Percentiles rank a stretch among this genome's conserved stretches.
Evolutionary conservation across 2,329 filamentous ascomycete genomes (phyloP).

Genomic region (Chaetomiaceae sp.): DNA sequence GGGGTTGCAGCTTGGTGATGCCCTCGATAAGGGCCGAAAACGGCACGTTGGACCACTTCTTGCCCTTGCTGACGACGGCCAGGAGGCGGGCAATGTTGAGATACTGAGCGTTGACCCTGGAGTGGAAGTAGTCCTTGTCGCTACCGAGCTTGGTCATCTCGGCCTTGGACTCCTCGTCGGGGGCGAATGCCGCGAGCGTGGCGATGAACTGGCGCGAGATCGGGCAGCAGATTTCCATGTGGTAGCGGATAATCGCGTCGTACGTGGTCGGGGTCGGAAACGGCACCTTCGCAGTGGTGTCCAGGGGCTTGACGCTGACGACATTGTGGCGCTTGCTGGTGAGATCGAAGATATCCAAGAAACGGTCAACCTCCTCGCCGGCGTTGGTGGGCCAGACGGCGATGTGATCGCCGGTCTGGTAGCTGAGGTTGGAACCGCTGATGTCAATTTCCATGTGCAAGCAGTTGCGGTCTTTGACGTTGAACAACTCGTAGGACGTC

Average conservation of each 20-base stretch:
- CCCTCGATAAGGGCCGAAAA: conserved; percentile 95
- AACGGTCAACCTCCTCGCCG: conserved; percentile 84
- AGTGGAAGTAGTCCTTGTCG: conserved; percentile 93
- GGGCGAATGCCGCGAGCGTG: conserved; percentile 81
- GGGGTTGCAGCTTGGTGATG: conserved; percentile 88
- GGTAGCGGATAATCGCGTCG: conserved; percentile 86
- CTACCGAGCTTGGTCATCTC: conserved; percentile 83
- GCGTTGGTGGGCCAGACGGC: conserved; percentile 96
- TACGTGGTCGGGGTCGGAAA: conserved; percentile 97
- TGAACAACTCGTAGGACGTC: conserved; percentile 88
- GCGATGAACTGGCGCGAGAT: conserved; percentile 94
- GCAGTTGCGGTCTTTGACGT: conserved; percentile 84
- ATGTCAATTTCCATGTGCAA: conserved; percentile 94
- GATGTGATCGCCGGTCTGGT: conserved; percentile 96
- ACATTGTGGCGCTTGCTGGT: conserved; percentile 72
- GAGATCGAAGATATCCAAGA: conserved; percentile 73
- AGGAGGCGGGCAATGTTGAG: conserved; percentile 88
- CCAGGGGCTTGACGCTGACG: conserved; percentile 82
- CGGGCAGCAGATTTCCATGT: conserved; percentile 92
- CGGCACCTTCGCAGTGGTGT: conserved; percentile 92
- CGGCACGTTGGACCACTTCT: conserved; percentile 77
- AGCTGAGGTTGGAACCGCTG: conserved; percentile 78
- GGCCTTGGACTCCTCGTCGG: conserved; percentile 74
- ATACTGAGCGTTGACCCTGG: conserved; percentile 72
- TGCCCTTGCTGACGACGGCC: conserved; percentile 61